Conservation (phyloP, 495 filamentous ascomycete genomes). For the Penicillium taxi region DNA sequence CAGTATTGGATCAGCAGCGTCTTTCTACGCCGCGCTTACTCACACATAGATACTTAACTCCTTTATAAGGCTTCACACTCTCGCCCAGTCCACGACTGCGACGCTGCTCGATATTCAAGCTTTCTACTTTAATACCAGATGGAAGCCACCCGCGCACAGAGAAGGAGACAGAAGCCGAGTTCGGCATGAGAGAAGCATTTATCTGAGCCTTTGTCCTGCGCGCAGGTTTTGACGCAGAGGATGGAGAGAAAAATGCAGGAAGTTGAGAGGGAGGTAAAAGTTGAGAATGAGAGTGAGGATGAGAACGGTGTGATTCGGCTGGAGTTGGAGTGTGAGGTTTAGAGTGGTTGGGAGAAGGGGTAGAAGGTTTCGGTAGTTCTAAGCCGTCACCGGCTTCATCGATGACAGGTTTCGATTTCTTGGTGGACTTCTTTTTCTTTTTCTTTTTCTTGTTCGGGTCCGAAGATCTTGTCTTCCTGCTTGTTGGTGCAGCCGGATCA, state of each 20-base stretch:
- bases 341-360: constrained; percentile 18
- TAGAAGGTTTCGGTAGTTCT: constrained; percentile 8
- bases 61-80: constrained; percentile 90
- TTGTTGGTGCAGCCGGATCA: constrained; percentile 17
- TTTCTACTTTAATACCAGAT: constrained; percentile 90
- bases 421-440: constrained; percentile 35
- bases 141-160: constrained; percentile 89
- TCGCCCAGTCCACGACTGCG: constrained; percentile 82
- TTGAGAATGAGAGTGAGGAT: constrained; percentile 9
- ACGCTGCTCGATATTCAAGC: constrained; percentile 72
- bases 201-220: constrained; percentile 48
- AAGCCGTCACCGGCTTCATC: constrained; percentile 27
- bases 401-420: constrained; percentile 25
- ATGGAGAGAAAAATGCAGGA: constrained; percentile 19
- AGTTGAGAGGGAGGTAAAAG: constrained; percentile 9
- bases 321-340: constrained; percentile 23
- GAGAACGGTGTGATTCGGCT: too few species aligned
- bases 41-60: constrained; percentile 92
- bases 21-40: constrained; percentile 77
- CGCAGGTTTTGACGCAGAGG: constrained; percentile 25
- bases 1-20: constrained; percentile 24
- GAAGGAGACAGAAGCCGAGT: constrained; percentile 79
- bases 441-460: constrained; percentile 36
- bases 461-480: constrained; percentile 14
- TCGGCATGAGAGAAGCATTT: constrained; percentile 85